Percentiles rank a stretch among this genome's conserved stretches.
Conservation (phyloP, 2,329 filamentous ascomycete species). For the Curvularia verruculosa region DNA sequence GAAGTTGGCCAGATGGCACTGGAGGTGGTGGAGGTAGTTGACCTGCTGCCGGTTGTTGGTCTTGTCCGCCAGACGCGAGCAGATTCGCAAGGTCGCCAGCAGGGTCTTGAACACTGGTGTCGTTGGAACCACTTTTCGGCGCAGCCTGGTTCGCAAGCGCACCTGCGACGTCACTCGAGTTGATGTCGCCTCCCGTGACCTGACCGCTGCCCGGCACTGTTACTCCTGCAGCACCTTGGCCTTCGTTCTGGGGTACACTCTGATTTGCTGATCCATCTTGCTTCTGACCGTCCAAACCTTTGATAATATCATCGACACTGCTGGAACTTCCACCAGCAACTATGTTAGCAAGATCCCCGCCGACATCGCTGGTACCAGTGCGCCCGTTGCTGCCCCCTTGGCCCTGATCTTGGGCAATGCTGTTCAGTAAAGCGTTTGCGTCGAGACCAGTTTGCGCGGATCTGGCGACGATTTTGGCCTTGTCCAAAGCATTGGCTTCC, state of each 20-base stretch:
- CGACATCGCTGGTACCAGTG: conserved; percentile 17
- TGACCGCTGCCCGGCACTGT: background rate
- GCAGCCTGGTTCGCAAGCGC: conserved; percentile 13
- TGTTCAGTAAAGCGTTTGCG: conserved; percentile 26
- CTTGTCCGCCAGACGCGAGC: conserved; percentile 12
- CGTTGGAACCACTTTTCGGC: background rate
- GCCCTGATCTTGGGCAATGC: conserved; percentile 20
- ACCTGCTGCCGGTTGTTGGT: conserved; percentile 5
- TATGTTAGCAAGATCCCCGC: conserved; percentile 26
- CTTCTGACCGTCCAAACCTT: conserved; percentile 20
- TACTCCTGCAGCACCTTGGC: conserved; percentile 10
- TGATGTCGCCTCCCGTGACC: conserved; percentile 7
- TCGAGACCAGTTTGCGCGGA: conserved; percentile 27
- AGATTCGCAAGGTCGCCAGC: conserved; percentile 15
- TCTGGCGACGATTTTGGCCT: conserved; percentile 19
- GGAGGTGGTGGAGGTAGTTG: background rate
- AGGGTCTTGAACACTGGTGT: conserved; percentile 2
- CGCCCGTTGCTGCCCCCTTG: conserved; percentile 11
- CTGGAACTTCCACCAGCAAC: conserved; percentile 23
- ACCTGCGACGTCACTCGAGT: conserved; percentile 3
- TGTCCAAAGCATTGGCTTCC: conserved; percentile 17
- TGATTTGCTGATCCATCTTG: conserved; percentile 17
- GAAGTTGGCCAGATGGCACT: no score
- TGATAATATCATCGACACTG: conserved; percentile 19
- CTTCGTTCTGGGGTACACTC: conserved; percentile 12